Conservation (phyloP, 2,329 filamentous ascomycete genomes). For the Verruconis gallopava region DNA sequence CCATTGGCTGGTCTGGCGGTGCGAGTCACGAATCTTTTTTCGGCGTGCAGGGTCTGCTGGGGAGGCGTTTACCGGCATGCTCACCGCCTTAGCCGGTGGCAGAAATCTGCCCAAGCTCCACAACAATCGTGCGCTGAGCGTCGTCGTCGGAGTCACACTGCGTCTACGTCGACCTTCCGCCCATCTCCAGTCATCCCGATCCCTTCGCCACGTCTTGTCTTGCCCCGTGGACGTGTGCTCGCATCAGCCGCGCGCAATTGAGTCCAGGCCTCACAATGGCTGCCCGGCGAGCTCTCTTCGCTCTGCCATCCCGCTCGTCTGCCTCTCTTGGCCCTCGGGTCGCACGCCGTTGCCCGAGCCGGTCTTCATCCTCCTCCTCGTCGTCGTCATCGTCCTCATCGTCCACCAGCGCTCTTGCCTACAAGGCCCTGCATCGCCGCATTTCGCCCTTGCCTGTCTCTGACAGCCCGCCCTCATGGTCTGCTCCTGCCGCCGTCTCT, state of each 20-base stretch:
- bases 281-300: slow-evolving; percentile 8
- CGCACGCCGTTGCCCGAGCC: neutral
- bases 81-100: too few relatives aligned
- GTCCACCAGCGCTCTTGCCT: slow-evolving; percentile 87
- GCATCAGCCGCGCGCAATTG: neutral
- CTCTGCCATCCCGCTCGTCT: slow-evolving; percentile 4
- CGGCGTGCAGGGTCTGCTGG: too few relatives aligned
- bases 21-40: too few relatives aligned
- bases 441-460: slow-evolving; percentile 72
- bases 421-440: slow-evolving; percentile 91
- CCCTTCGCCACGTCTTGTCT: neutral
- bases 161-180: neutral
- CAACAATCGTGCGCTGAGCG: slow-evolving; percentile 1
- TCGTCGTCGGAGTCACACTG: slow-evolving; percentile 1
- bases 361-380: too few relatives aligned
- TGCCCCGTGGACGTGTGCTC: neutral
- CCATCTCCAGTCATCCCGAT: slow-evolving; percentile 14
- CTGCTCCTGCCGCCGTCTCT: slow-evolving; percentile 84
- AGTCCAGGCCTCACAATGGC: slow-evolving; percentile 4
- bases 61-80: too few relatives aligned
- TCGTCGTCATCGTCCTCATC: slow-evolving; percentile 48
- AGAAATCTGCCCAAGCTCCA: neutral
- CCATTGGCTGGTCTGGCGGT: too few relatives aligned
- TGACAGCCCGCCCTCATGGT: slow-evolving; percentile 65
- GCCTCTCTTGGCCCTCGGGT: neutral